Conservation (phyloP, 1,284 basidiomycete genomes). For the Paramarasmius palmivorus region DNA sequence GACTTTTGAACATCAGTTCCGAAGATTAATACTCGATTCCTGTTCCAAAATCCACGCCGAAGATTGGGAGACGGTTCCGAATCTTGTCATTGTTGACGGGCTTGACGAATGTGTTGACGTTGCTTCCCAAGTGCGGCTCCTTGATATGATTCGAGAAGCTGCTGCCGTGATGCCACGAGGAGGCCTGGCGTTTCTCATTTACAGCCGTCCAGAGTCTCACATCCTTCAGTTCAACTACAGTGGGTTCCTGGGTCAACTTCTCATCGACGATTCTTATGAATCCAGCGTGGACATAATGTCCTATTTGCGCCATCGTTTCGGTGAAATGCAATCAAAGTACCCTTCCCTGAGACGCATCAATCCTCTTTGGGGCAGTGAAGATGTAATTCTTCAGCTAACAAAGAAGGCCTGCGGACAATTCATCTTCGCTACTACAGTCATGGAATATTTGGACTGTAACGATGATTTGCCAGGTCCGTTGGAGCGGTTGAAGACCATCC, state of each 20-base stretch:
- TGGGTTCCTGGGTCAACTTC: not conserved
- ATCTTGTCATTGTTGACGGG: not conserved
- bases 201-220: constrained; percentile 1
- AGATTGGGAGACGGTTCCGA: not conserved
- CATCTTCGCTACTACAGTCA: not conserved
- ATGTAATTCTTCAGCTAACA: not conserved
- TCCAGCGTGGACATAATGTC: not conserved
- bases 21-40: not conserved
- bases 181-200: not conserved
- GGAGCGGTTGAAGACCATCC: not conserved
- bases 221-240: not conserved
- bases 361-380: not conserved
- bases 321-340: not conserved
- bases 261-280: not conserved
- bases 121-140: not conserved
- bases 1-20: not conserved
- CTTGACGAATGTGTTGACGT: constrained; percentile 2
- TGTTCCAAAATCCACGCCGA: not conserved
- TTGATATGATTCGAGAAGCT: not conserved
- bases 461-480: not conserved
- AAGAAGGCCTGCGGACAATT: not conserved
- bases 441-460: not conserved
- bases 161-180: not conserved
- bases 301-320: not conserved
- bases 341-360: not conserved